Percentiles rank a stretch among this genome's conserved stretches.
phyloP scores from a whole-genome alignment of 768 basidiomycete species.

The Collybia sordida region DNA sequence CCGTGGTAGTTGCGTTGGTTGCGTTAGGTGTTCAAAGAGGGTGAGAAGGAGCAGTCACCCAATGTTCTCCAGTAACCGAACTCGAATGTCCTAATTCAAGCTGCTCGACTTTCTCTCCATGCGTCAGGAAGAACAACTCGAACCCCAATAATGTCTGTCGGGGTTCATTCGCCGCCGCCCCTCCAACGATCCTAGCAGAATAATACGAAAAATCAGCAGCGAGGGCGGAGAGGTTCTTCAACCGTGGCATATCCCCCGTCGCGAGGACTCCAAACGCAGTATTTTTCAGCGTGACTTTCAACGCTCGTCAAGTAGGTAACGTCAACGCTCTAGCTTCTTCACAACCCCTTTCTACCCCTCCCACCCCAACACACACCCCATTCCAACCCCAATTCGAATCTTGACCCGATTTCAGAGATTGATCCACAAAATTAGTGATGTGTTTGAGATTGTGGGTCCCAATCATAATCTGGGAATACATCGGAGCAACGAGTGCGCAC shows the following conservation, averaged over 20 bases:
- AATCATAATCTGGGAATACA: too few relatives aligned
- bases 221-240: slow-evolving; percentile 65
- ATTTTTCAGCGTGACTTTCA: slow-evolving; percentile 72
- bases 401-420: too few relatives aligned
- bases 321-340: slow-evolving; percentile 29
- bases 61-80: slow-evolving; percentile 65
- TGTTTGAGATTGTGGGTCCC: too few relatives aligned
- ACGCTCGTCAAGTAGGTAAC: slow-evolving; percentile 64
- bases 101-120: slow-evolving; percentile 60
- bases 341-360: too few relatives aligned
- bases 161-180: slow-evolving; percentile 32
- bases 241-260: slow-evolving; percentile 62
- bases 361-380: too few relatives aligned
- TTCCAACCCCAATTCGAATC: too few relatives aligned
- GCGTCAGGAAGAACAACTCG: slow-evolving; percentile 60
- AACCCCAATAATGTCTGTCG: too few relatives aligned
- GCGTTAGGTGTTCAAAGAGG: slow-evolving; percentile 36
- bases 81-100: slow-evolving; percentile 75
- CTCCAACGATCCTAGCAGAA: not conserved
- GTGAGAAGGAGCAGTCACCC: slow-evolving; percentile 46
- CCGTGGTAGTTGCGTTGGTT: slow-evolving; percentile 26
- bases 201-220: slow-evolving; percentile 67
- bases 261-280: slow-evolving; percentile 67
- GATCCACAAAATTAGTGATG: too few relatives aligned
- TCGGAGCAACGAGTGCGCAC: too few relatives aligned